A percentile compares a stretch with the other conserved stretches of the same genome.
Conservation (phyloP, 1,284 basidiomycete species). For the Tremellales sp. region DNA sequence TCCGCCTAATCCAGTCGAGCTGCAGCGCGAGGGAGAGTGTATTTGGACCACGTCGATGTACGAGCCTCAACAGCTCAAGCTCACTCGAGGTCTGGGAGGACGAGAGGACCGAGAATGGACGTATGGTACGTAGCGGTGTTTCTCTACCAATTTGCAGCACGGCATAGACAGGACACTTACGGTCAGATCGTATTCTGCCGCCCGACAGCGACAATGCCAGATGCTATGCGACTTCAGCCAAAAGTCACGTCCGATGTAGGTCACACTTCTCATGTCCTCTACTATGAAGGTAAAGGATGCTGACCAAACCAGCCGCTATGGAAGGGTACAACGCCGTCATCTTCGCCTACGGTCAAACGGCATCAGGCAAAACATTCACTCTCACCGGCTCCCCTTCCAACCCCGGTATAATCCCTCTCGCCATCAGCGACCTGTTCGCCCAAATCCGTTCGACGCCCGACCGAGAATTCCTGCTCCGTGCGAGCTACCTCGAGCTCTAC, state of each 20-base stretch:
- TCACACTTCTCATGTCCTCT: background rate
- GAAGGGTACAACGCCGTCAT: conserved; percentile 94
- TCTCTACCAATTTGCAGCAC: background rate
- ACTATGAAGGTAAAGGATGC: background rate
- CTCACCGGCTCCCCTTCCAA: conserved; percentile 75
- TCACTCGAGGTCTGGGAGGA: conserved; percentile 31
- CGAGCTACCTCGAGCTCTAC: conserved; percentile 94
- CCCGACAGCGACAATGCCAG: conserved; percentile 69
- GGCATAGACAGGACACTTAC: conserved; percentile 32
- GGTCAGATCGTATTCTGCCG: conserved; percentile 37
- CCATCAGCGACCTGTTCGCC: conserved; percentile 60
- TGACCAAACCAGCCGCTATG: conserved; percentile 79
- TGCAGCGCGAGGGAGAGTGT: conserved; percentile 21
- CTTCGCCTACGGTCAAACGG: conserved; percentile 75
- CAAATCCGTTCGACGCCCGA: conserved; percentile 48
- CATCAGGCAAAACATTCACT: conserved; percentile 85
- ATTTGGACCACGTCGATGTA: conserved; percentile 37
- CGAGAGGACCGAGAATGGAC: conserved; percentile 45
- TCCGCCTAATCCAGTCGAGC: conserved; percentile 55
- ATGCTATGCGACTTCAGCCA: conserved; percentile 77
- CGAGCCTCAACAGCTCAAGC: conserved; percentile 40
- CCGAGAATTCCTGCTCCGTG: conserved; percentile 87
- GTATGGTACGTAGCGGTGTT: conserved; percentile 46
- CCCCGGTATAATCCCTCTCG: conserved; percentile 89
- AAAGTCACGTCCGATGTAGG: conserved; percentile 68